Evolutionary conservation across 257 asterid genomes (phyloP).

Genomic region (Anisodus acutangulus): DNA sequence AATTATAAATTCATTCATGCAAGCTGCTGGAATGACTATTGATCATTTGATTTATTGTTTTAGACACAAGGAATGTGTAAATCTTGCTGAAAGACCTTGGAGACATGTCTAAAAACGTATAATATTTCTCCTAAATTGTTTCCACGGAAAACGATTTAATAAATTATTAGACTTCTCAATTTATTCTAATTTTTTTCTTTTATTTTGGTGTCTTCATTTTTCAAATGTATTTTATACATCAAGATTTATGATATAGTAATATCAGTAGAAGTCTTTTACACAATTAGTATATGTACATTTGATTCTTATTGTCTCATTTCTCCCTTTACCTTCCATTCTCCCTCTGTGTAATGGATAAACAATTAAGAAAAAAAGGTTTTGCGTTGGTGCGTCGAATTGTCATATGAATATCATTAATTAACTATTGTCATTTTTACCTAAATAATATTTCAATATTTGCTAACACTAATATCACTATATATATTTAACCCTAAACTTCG

Average conservation of each 20-base stretch:
- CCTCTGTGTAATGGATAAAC: too few species aligned
- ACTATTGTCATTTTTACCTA: too few species aligned
- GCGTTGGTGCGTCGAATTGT: too few species aligned
- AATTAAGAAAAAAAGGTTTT: too few species aligned
- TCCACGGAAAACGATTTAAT: neutral
- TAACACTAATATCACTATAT: too few species aligned
- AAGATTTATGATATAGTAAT: neutral
- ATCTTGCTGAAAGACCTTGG: conserved; percentile 94
- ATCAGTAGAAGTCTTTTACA: too few species aligned
- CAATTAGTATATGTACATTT: too few species aligned
- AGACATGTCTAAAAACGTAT: conserved; percentile 60
- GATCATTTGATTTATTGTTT: conserved; percentile 85
- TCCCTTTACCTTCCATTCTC: too few species aligned
- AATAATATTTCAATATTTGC: too few species aligned
- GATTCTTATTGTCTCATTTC: neutral
- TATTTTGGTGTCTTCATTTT: neutral
- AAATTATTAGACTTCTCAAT: neutral
- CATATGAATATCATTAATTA: too few species aligned
- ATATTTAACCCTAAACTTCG: too few species aligned
- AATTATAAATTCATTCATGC: conserved; percentile 85
- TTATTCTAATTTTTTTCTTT: neutral
- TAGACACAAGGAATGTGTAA: conserved; percentile 69
- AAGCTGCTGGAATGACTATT: conserved; percentile 82
- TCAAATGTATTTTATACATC: neutral
- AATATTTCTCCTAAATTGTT: neutral